These are phyloP conservation scores for Trichoderma gracile DNA, from an alignment of 2,329 filamentous ascomycete species.

Conservation along the genomic window DNA sequence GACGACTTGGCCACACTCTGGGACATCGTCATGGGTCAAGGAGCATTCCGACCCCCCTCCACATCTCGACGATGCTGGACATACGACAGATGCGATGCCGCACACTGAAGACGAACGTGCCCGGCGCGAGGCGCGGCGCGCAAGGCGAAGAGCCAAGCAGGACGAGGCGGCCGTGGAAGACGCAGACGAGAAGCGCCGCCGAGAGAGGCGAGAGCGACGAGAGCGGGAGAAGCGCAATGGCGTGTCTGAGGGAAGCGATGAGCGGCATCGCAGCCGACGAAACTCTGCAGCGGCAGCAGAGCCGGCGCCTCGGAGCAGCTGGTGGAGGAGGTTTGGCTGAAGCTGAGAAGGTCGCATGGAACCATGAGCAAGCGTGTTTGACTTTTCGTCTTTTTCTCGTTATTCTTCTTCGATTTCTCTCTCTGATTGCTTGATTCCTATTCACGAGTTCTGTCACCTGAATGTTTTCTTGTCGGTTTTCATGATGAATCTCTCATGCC, in stretches of 20 bases:
- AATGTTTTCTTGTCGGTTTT: constrained; percentile 1
- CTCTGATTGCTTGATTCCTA: too few relatives aligned
- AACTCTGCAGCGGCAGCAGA: constrained; percentile 48
- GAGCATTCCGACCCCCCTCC: constrained; percentile 61
- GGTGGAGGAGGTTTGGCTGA: constrained; percentile 59
- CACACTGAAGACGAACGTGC: constrained; percentile 49
- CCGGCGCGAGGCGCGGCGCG: constrained; percentile 51
- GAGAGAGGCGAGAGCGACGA: constrained; percentile 48
- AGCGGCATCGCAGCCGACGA: constrained; percentile 46
- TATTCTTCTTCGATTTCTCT: neutral
- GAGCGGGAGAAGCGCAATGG: constrained; percentile 37
- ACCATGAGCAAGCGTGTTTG: constrained; percentile 22
- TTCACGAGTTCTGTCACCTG: neutral
- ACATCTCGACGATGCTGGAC: constrained; percentile 44
- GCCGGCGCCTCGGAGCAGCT: constrained; percentile 54
- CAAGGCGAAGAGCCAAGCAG: constrained; percentile 48
- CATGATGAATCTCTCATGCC: constrained; percentile 2
- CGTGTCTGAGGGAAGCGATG: constrained; percentile 48
- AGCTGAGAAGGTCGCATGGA: constrained; percentile 12
- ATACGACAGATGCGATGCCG: constrained; percentile 39
- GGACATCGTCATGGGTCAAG: constrained; percentile 67
- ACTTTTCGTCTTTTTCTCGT: neutral
- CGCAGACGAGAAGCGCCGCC: constrained; percentile 46
- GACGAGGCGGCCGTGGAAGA: constrained; percentile 47
- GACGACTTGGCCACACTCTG: constrained; percentile 61